phyloP scores from a whole-genome alignment of 2,329 filamentous ascomycete species.

The Phialophora macrospora region DNA sequence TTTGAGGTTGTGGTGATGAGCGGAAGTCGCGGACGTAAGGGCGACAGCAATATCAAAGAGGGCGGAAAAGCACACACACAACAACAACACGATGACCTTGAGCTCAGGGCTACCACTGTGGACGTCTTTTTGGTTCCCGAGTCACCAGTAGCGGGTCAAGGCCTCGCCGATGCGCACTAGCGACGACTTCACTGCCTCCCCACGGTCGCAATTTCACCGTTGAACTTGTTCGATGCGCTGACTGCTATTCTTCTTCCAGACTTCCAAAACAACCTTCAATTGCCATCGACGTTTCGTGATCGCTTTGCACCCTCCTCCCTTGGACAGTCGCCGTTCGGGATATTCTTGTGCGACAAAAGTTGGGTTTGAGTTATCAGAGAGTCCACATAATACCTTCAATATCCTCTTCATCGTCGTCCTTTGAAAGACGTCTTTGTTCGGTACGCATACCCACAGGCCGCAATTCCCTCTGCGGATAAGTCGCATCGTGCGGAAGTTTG shows the following conservation, averaged over 20 bases:
- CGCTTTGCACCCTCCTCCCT: conserved; percentile 32
- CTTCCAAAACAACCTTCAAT: conserved; percentile 32
- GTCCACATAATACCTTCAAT: conserved; percentile 30
- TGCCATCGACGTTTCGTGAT: conserved; percentile 31
- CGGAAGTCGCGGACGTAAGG: conserved; percentile 10
- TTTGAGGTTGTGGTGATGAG: not conserved
- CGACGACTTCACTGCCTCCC: conserved; percentile 6
- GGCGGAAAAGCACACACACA: conserved; percentile 11
- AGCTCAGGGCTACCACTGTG: not conserved
- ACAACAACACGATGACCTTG: not conserved
- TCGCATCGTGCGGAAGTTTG: not conserved
- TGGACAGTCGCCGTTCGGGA: conserved; percentile 31
- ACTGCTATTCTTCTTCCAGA: conserved; percentile 24
- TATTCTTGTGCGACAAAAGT: conserved; percentile 37
- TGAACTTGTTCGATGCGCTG: conserved; percentile 20
- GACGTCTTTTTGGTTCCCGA: no score
- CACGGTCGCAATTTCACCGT: not conserved
- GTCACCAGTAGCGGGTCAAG: not conserved
- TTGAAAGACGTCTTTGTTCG: conserved; percentile 19
- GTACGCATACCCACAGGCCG: conserved; percentile 1
- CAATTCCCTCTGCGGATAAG: not conserved
- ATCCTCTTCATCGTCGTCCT: conserved; percentile 22
- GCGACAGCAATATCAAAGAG: not conserved
- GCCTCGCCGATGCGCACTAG: not conserved
- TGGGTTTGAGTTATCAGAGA: conserved; percentile 24